Base-by-base conservation (phyloP, 495 filamentous ascomycete species). In the Neurospora sp. region DNA sequence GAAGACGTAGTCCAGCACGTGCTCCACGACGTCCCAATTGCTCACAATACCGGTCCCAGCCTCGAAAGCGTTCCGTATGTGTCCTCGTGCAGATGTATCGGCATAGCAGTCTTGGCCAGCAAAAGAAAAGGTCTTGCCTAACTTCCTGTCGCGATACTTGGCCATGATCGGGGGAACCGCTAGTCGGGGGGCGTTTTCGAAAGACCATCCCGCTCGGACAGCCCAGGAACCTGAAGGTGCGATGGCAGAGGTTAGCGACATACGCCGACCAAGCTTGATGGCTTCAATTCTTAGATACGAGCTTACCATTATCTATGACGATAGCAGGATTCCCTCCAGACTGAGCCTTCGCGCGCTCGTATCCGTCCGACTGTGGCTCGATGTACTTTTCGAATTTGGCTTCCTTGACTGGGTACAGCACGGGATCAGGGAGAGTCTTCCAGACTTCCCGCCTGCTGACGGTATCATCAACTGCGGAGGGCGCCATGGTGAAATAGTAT, bases 11-110 rank as follows among this genome's bases (percentile, higher is more conserved):
- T 99, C 96, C 70, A 99, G 80, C 35, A 97, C 85, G 41, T 93
- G 93, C 79, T 99, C 96, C 89, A 97, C 92, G 18, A 93, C 94
- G 79, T 99, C 96, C 92, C 96, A 99, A 80, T 98, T 99, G 78
- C 92, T 93, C 61, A 98, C 90, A 39, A 99, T 91, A 72, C 94
- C 95, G 59, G 88, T 93, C 27, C 93, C 94, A 5, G 92, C 89
- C 77, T 99, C 96, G 77, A 98, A 99, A 0, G 93, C 91, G 82
- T 93, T 92, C 75, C 93, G 90, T 41, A 96, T 89, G 79, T 98
- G 95, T 9, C 94, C 93, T 22, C 93, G 86, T 12, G 96, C 93
- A 1, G 94, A 97, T 31, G 95, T 95, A 82, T 99, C 96, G 61
- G 93, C 88, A 80, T 94, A 97, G 74, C 96, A 91, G 83, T 99